Conservation (phyloP, 2,329 filamentous ascomycete genomes). For the Trichoderma oligosporum region DNA sequence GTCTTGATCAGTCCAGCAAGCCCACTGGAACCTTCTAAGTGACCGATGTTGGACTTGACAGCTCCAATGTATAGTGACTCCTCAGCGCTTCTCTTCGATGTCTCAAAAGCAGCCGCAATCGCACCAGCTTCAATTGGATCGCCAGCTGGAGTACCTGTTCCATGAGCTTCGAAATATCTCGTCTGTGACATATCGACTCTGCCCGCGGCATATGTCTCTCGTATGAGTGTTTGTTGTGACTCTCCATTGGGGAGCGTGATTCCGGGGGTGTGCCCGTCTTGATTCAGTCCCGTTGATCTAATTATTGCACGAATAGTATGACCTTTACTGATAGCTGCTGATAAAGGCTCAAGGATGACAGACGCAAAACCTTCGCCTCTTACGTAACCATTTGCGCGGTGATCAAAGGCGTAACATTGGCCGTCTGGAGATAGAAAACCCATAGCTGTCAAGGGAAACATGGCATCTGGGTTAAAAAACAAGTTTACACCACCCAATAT, state of each 20-base stretch:
- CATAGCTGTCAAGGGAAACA: conserved; percentile 41
- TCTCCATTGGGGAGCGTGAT: conserved; percentile 32
- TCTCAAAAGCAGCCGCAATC: conserved; percentile 10
- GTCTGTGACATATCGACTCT: not conserved
- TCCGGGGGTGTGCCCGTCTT: conserved; percentile 41
- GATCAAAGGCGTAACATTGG: conserved; percentile 1
- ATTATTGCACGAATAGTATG: conserved; percentile 38
- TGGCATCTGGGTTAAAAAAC: conserved; percentile 22
- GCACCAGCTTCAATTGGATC: conserved; percentile 20
- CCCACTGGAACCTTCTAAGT: conserved; percentile 8
- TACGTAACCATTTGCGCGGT: conserved; percentile 2
- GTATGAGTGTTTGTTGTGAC: conserved; percentile 27
- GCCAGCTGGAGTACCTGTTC: conserved; percentile 22
- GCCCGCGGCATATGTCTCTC: not conserved
- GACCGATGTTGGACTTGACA: conserved; percentile 6
- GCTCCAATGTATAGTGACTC: not conserved
- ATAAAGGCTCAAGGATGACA: conserved; percentile 44
- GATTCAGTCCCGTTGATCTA: conserved; percentile 34
- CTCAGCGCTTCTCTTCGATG: not conserved
- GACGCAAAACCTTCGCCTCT: conserved; percentile 29
- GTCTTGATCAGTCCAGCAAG: conserved; percentile 13
- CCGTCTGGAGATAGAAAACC: conserved; percentile 30
- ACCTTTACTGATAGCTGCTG: conserved; percentile 40
- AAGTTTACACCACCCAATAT: conserved; percentile 6
- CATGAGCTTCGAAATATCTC: conserved; percentile 13